Evolutionary conservation across 2,329 filamentous ascomycete species (phyloP).

Genomic region (Fusarium pininemorale): DNA sequence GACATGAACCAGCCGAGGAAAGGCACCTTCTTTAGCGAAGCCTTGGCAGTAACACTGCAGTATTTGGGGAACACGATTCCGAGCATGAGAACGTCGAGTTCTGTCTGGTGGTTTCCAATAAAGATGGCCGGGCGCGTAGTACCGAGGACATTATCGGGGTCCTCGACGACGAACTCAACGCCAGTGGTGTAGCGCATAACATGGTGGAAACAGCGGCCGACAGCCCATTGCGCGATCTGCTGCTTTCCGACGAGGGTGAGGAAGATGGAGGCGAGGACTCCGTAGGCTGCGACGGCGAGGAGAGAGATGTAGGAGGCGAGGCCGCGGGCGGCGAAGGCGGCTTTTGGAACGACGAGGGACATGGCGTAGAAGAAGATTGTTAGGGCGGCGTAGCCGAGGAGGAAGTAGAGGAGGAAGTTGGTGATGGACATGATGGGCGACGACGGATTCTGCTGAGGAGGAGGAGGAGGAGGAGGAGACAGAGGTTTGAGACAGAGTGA

Average conservation of each 20-base stretch:
- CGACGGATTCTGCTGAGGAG: neutral
- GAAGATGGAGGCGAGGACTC: slow-evolving; percentile 76
- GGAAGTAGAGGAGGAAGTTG: slow-evolving; percentile 56
- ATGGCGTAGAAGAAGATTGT: slow-evolving; percentile 69
- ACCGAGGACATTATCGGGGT: slow-evolving; percentile 68
- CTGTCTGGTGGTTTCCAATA: slow-evolving; percentile 94
- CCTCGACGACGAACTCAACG: slow-evolving; percentile 78
- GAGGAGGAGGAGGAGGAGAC: neutral
- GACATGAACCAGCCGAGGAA: slow-evolving; percentile 96
- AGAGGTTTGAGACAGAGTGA: neutral
- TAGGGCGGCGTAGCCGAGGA: slow-evolving; percentile 61
- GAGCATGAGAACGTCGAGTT: slow-evolving; percentile 93
- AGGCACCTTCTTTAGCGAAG: slow-evolving; percentile 78
- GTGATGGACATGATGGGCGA: slow-evolving; percentile 50
- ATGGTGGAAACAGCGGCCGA: slow-evolving; percentile 81
- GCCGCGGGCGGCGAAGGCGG: slow-evolving; percentile 74
- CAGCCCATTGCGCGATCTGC: slow-evolving; percentile 85
- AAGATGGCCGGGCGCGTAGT: slow-evolving; percentile 85
- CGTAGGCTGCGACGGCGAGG: slow-evolving; percentile 72
- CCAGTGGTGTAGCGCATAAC: slow-evolving; percentile 79
- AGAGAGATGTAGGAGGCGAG: slow-evolving; percentile 73
- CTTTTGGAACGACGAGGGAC: slow-evolving; percentile 65
- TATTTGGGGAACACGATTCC: slow-evolving; percentile 89
- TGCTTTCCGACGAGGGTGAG: slow-evolving; percentile 77
- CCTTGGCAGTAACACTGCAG: slow-evolving; percentile 94